Percentiles rank a stretch among this genome's conserved stretches.
phyloP scores from a whole-genome alignment of 768 basidiomycete genomes.

The Podaxis pistillaris region DNA sequence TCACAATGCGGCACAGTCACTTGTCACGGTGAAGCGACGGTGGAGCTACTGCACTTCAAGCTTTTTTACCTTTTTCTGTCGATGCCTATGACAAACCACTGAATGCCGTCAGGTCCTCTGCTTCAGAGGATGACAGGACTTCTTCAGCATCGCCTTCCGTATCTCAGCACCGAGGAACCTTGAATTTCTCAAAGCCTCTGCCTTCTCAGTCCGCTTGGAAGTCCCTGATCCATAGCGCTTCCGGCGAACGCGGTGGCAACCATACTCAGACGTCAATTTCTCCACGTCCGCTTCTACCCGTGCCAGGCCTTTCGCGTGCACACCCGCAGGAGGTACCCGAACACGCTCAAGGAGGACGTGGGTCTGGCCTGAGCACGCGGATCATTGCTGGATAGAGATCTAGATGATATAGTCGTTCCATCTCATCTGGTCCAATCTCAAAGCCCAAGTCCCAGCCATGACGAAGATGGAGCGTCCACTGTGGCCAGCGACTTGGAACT shows the following conservation, averaged over 20 bases:
- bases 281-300: slow-evolving; percentile 1
- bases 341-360: not conserved
- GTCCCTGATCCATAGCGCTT: not conserved
- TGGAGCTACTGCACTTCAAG: too few species aligned
- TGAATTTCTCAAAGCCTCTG: slow-evolving; percentile 5
- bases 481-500: slow-evolving; percentile 2
- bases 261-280: not conserved
- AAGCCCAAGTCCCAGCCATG: not conserved
- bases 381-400: slow-evolving; percentile 7
- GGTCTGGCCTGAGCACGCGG: not conserved
- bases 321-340: not conserved
- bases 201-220: not conserved
- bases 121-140: not conserved
- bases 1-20: too few species aligned
- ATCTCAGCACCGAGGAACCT: not conserved
- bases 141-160: not conserved
- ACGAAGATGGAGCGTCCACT: slow-evolving; percentile 1
- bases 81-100: not conserved
- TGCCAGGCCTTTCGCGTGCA: not conserved
- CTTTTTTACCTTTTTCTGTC: not conserved
- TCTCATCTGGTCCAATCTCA: not conserved
- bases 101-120: not conserved
- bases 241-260: not conserved
- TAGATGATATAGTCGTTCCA: not conserved
- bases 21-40: too few species aligned